phyloP scores from a whole-genome alignment of 306 rosid species.

The Begonia fuchsioides region DNA sequence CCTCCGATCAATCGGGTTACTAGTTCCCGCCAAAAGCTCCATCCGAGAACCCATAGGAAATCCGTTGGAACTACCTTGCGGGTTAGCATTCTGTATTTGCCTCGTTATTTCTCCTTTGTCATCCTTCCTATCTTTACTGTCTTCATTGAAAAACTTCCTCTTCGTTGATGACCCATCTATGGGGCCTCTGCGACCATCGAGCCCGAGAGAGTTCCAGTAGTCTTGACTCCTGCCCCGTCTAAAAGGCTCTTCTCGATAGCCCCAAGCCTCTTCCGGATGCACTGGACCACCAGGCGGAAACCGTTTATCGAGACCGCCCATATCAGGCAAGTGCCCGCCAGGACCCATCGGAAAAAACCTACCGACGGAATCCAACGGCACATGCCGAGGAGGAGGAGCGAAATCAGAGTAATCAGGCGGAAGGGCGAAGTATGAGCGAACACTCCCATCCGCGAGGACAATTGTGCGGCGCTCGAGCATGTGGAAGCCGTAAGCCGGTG shows the following conservation, averaged over 20 bases:
- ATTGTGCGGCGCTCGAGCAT: conserved; percentile 95
- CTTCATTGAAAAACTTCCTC: conserved; percentile 47
- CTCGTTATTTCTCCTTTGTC: conserved; percentile 33
- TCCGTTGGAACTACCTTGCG: conserved; percentile 33
- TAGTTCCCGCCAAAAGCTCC: conserved; percentile 23
- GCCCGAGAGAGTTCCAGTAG: conserved; percentile 44
- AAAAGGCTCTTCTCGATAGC: conserved; percentile 12
- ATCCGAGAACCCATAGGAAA: conserved; percentile 17
- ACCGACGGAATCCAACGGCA: conserved; percentile 13
- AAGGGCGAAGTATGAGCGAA: conserved; percentile 82
- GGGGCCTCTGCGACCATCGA: conserved; percentile 32
- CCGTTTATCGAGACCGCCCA: conserved; percentile 25
- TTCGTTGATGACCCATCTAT: conserved; percentile 32
- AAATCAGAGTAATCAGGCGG: conserved; percentile 78
- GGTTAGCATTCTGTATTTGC: conserved; percentile 40
- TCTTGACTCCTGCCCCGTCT: conserved; percentile 28
- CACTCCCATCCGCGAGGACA: conserved; percentile 78
- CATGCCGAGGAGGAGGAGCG: conserved; percentile 10
- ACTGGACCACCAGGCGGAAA: conserved; percentile 23
- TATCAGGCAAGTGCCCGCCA: conserved; percentile 11
- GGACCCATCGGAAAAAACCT: conserved; percentile 23
- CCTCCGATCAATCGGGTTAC: conserved; percentile 22
- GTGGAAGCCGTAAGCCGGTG: conserved; percentile 88
- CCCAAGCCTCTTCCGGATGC: conserved; percentile 19
- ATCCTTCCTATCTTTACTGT: conserved; percentile 14